Conservation (phyloP, 2,329 filamentous ascomycete species). For the Talaromyces marneffei region DNA sequence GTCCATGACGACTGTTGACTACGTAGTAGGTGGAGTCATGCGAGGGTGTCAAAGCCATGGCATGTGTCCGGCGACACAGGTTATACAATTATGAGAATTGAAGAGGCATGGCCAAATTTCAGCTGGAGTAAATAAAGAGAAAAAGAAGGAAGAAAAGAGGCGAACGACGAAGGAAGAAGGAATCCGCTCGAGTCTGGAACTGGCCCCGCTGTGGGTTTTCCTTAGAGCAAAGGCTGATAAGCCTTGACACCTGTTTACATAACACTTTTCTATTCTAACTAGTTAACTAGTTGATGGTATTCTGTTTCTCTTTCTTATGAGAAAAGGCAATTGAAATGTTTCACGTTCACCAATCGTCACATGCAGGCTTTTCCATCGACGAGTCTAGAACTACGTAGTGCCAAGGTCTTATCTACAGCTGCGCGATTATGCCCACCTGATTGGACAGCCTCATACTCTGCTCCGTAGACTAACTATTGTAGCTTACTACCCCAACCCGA, state of each 20-base stretch:
- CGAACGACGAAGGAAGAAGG: not conserved
- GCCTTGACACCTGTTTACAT: not conserved
- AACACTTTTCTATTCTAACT: not conserved
- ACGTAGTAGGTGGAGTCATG: not conserved
- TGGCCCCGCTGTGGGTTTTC: conserved; percentile 1
- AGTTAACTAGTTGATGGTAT: not conserved
- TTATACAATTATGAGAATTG: too few relatives aligned
- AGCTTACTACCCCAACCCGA: too few relatives aligned
- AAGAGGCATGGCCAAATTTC: not conserved
- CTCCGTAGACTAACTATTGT: too few relatives aligned
- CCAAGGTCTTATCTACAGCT: not conserved
- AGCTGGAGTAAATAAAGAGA: not conserved
- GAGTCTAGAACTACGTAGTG: not conserved
- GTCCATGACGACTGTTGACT: not conserved
- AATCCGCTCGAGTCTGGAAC: not conserved
- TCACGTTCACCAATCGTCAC: too few relatives aligned
- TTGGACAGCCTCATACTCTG: not conserved
- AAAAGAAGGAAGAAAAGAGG: not conserved
- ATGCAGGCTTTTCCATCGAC: not conserved
- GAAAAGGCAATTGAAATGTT: not conserved
- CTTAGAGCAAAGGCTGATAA: conserved; percentile 3
- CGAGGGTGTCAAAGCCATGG: not conserved
- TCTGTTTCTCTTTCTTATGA: not conserved
- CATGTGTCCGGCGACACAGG: not conserved
- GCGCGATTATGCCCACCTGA: not conserved